Evolutionary conservation across 2,329 filamentous ascomycete species (phyloP).

Genomic region (Paecilomyces formosus): DNA sequence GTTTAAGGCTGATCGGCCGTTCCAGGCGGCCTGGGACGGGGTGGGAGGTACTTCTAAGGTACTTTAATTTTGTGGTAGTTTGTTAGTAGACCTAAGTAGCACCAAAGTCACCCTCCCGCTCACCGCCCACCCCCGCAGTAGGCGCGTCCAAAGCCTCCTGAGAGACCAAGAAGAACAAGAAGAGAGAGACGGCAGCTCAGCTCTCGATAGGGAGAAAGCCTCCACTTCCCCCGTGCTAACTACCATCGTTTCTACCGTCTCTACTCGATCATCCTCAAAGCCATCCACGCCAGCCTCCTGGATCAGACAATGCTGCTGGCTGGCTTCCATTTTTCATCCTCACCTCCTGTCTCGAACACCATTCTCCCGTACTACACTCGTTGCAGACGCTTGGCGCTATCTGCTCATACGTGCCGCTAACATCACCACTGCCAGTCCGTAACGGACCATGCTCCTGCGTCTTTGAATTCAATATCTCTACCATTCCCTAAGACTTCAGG

Average conservation of each 20-base stretch:
- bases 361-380: not conserved
- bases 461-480: not conserved
- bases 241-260: not conserved
- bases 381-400: not conserved
- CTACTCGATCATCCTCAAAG: not conserved
- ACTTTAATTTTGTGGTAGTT: not conserved
- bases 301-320: not conserved
- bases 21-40: not conserved
- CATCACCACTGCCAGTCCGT: not conserved
- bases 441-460: not conserved
- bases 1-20: not conserved
- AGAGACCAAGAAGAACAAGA: not conserved
- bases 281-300: not conserved
- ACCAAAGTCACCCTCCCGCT: not conserved
- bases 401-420: not conserved
- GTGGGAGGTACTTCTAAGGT: not conserved
- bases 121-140: not conserved
- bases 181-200: not conserved
- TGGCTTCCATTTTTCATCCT: not conserved
- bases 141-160: not conserved
- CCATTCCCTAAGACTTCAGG: not conserved
- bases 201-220: not conserved
- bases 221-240: not conserved
- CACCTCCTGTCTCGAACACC: not conserved
- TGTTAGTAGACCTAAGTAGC: not conserved